A percentile compares a stretch with the other conserved stretches of the same genome.
Evolutionary conservation across 352 stramenopile genomes (phyloP).

Genomic region (Phytophthora tentaculata): DNA sequence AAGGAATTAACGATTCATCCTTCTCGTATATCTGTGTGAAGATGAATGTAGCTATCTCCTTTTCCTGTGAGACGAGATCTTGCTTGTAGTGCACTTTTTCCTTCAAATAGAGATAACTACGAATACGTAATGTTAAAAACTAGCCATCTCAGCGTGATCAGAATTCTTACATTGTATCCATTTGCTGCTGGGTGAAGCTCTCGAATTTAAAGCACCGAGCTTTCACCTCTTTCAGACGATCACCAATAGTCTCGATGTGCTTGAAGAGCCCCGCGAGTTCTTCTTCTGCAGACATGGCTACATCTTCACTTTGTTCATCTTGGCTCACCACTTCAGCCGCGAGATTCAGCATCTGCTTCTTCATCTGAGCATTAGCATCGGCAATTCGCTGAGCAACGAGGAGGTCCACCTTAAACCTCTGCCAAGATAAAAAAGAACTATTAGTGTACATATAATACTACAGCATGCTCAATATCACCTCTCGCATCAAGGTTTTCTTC

Average conservation of each 20-base stretch:
- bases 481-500: slow-evolving; percentile 63
- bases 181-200: slow-evolving; percentile 51
- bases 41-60: slow-evolving; percentile 69
- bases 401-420: slow-evolving; percentile 82
- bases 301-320: slow-evolving; percentile 33
- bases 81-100: slow-evolving; percentile 81
- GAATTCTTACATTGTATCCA: slow-evolving; percentile 67
- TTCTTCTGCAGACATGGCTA: slow-evolving; percentile 37
- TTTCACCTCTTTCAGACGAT: slow-evolving; percentile 71
- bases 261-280: slow-evolving; percentile 55
- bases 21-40: slow-evolving; percentile 63
- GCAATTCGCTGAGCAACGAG: slow-evolving; percentile 75
- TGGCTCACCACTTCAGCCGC: slow-evolving; percentile 39
- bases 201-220: slow-evolving; percentile 75
- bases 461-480: slow-evolving; percentile 36
- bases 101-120: slow-evolving; percentile 80
- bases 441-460: no score
- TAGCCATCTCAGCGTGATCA: no score
- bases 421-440: not conserved
- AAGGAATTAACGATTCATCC: slow-evolving; percentile 59
- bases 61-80: slow-evolving; percentile 71
- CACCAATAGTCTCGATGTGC: slow-evolving; percentile 53
- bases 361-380: slow-evolving; percentile 62
- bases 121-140: slow-evolving; percentile 12
- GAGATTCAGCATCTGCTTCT: slow-evolving; percentile 74